Conservation (phyloP, 2,329 filamentous ascomycete species). For the Aspergillus candidus region DNA sequence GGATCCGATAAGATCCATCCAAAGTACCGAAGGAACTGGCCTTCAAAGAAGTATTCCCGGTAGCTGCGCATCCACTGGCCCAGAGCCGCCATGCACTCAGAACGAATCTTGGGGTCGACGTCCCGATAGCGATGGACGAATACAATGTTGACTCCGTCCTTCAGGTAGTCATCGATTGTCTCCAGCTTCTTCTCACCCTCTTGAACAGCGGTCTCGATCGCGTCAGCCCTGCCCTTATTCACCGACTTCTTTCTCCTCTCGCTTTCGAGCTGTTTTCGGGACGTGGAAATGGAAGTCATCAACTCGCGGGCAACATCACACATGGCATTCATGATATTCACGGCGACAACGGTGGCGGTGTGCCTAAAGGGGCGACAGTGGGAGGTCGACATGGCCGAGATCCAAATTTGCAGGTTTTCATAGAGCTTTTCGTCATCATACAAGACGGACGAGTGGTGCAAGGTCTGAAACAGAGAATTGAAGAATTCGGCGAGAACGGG, state of each 20-base stretch:
- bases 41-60: conserved; percentile 84
- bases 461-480: conserved; percentile 63
- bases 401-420: conserved; percentile 85
- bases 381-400: conserved; percentile 84
- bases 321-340: conserved; percentile 72
- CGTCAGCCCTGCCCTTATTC: conserved; percentile 71
- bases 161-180: conserved; percentile 63
- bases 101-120: conserved; percentile 79
- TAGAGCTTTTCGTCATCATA: conserved; percentile 72
- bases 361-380: conserved; percentile 85
- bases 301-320: conserved; percentile 67
- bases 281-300: conserved; percentile 65
- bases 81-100: conserved; percentile 80
- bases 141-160: conserved; percentile 83
- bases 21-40: conserved; percentile 82
- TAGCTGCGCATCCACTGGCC: conserved; percentile 83
- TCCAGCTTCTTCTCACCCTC: conserved; percentile 66
- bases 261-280: conserved; percentile 70
- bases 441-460: conserved; percentile 75
- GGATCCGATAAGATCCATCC: conserved; percentile 93
- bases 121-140: conserved; percentile 96
- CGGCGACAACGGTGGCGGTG: conserved; percentile 78
- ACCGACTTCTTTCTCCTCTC: conserved; percentile 65
- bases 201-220: conserved; percentile 65
- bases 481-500: conserved; percentile 74